phyloP scores from a whole-genome alignment of 2,329 filamentous ascomycete species.

The Fusarium burgessii region DNA sequence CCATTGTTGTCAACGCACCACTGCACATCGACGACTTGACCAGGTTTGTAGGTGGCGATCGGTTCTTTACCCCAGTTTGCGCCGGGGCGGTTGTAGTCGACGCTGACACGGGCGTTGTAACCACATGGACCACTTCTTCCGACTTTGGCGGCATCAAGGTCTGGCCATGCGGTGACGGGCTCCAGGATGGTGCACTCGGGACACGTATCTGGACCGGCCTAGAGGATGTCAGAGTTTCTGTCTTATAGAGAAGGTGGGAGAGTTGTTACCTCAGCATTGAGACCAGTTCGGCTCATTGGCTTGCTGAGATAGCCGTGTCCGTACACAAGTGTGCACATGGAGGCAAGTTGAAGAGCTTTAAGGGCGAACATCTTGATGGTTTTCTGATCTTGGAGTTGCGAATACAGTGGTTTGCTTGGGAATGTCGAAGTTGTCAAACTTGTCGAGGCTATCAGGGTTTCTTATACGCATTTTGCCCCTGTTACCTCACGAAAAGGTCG shows the following conservation, averaged over 20 bases:
- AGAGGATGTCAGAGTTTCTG: background rate
- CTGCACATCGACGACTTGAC: slow-evolving; percentile 61
- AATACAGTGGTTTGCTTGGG: accelerated
- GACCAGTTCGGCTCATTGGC: slow-evolving; percentile 37
- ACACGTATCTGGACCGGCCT: slow-evolving; percentile 63
- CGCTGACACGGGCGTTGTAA: slow-evolving; percentile 64
- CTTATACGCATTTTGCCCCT: background rate
- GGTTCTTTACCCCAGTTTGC: slow-evolving; percentile 57
- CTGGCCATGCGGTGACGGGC: slow-evolving; percentile 63
- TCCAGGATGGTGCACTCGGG: slow-evolving; percentile 67
- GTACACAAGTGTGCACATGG: background rate
- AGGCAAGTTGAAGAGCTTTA: background rate
- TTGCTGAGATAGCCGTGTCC: slow-evolving; percentile 35
- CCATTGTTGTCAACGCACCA: slow-evolving; percentile 70
- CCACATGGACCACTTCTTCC: slow-evolving; percentile 64
- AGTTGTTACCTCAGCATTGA: slow-evolving; percentile 22
- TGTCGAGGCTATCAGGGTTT: accelerated
- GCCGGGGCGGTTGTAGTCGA: slow-evolving; percentile 65
- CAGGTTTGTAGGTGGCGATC: slow-evolving; percentile 59
- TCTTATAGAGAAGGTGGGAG: background rate
- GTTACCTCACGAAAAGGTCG: accelerated
- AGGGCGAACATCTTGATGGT: background rate
- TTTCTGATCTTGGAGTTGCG: background rate
- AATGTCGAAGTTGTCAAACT: accelerated
- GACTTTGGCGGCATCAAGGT: slow-evolving; percentile 59